phyloP scores from a whole-genome alignment of 1,284 basidiomycete genomes.

The Kalmanozyma brasiliensis region DNA sequence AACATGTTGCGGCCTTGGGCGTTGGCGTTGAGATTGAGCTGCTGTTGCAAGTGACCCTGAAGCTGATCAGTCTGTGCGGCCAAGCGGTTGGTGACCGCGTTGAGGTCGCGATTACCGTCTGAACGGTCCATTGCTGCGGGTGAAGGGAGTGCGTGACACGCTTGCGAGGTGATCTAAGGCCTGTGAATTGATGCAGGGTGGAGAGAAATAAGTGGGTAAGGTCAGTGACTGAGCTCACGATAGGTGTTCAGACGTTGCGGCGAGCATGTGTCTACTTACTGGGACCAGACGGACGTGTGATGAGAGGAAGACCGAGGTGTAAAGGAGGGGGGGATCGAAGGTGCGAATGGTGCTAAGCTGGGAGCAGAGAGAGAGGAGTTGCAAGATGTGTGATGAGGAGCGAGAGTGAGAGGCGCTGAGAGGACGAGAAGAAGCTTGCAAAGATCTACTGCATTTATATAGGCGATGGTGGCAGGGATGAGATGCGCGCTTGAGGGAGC shows the following conservation, averaged over 20 bases:
- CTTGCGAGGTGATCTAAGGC: no score
- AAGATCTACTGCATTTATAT: slow-evolving; percentile 20
- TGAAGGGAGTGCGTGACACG: background rate
- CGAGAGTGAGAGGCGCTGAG: slow-evolving; percentile 6
- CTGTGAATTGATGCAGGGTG: no score
- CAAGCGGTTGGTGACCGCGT: slow-evolving; percentile 43
- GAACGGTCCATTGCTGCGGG: slow-evolving; percentile 17
- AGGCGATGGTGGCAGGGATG: slow-evolving; percentile 13
- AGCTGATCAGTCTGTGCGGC: slow-evolving; percentile 59
- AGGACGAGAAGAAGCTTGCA: background rate
- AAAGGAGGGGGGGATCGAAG: background rate
- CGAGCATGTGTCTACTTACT: background rate
- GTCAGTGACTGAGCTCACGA: background rate
- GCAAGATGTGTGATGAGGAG: background rate
- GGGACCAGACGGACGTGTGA: background rate
- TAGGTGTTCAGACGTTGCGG: background rate
- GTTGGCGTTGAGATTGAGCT: slow-evolving; percentile 44
- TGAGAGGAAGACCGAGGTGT: background rate
- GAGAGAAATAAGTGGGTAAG: background rate
- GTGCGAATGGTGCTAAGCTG: background rate
- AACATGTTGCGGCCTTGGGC: slow-evolving; percentile 41
- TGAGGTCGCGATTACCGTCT: slow-evolving; percentile 38
- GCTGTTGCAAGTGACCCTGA: slow-evolving; percentile 58
- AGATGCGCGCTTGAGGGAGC: no score
- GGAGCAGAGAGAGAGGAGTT: slow-evolving; percentile 6